A percentile compares a stretch with the other conserved stretches of the same genome.
Conservation (phyloP, 257 asterid species). For the Marsdenia floribunda region DNA sequence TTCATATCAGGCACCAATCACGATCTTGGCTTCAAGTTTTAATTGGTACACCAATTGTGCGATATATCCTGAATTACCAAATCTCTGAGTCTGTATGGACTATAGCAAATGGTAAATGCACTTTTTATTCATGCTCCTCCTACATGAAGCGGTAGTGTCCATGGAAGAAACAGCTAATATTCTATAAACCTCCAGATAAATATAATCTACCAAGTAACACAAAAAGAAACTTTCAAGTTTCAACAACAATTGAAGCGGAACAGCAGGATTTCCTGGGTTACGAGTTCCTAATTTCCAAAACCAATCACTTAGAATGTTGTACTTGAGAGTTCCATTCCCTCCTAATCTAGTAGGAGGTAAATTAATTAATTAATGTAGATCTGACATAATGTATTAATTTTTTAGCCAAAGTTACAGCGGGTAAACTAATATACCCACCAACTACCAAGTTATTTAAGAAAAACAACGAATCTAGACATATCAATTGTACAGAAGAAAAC, state of each 20-base stretch:
- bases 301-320: background rate
- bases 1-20: background rate
- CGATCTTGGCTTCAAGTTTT: background rate
- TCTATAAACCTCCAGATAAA: too few relatives aligned
- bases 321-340: background rate
- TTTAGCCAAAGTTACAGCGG: background rate
- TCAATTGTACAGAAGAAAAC: background rate
- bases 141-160: background rate
- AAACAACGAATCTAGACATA: background rate
- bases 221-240: too few relatives aligned
- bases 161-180: background rate
- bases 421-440: background rate
- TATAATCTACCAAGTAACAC: background rate
- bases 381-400: background rate
- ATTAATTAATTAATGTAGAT: background rate
- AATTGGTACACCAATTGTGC: background rate
- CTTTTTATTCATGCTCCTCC: background rate
- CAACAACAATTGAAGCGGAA: background rate
- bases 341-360: background rate
- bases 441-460: background rate
- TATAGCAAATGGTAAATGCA: background rate
- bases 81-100: background rate
- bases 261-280: background rate
- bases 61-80: background rate
- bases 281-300: background rate